A percentile compares a stretch with the other conserved stretches of the same genome.
Evolutionary conservation across 495 filamentous ascomycete genomes (phyloP).

Genomic region (Hyaloscypha hepaticicola): DNA sequence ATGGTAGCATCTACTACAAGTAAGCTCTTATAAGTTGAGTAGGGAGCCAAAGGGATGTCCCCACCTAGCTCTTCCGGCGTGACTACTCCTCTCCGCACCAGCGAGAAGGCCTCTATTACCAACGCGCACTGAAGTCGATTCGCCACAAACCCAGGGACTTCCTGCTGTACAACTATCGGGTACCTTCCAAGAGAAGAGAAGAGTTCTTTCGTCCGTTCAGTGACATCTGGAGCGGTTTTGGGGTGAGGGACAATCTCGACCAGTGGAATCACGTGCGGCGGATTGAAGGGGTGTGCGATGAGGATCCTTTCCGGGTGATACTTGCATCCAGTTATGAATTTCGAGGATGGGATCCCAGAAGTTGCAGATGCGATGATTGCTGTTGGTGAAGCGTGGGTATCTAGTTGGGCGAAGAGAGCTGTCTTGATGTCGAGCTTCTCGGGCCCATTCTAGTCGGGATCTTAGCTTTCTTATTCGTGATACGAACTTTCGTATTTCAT

Average conservation of each 20-base stretch:
- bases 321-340: slow-evolving; percentile 7
- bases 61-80: slow-evolving; percentile 42
- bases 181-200: slow-evolving; percentile 46
- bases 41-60: not conserved
- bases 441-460: slow-evolving; percentile 6
- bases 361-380: slow-evolving; percentile 3
- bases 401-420: not conserved
- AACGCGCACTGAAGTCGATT: slow-evolving; percentile 52
- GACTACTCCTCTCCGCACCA: slow-evolving; percentile 50
- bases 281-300: slow-evolving; percentile 62
- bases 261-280: slow-evolving; percentile 61
- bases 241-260: slow-evolving; percentile 56
- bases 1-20: not conserved
- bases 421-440: slow-evolving; percentile 11
- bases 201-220: slow-evolving; percentile 48
- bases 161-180: slow-evolving; percentile 53
- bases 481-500: not conserved
- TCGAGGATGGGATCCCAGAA: slow-evolving; percentile 1
- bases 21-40: not conserved
- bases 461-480: not conserved
- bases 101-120: slow-evolving; percentile 44
- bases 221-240: slow-evolving; percentile 38
- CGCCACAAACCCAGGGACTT: slow-evolving; percentile 50
- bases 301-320: slow-evolving; percentile 46
- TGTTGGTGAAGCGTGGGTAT: slow-evolving; percentile 1